Conservation (phyloP, 176 grass and related monocot genomes). For the Echinochloa phyllopogon region DNA sequence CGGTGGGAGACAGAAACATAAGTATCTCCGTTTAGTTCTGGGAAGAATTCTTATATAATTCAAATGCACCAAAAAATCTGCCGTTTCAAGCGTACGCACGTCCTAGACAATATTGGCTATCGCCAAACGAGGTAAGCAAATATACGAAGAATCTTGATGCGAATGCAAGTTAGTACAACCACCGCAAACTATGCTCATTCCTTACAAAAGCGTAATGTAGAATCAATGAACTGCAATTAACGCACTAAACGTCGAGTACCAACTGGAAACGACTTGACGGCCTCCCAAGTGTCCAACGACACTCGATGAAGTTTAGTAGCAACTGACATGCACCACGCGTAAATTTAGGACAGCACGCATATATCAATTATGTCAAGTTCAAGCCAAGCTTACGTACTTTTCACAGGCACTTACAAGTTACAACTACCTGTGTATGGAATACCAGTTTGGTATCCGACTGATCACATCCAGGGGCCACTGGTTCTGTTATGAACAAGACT, state of each 20-base stretch:
- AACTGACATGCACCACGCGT: background rate
- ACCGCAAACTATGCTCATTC: background rate
- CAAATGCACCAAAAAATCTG: background rate
- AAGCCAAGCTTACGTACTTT: background rate
- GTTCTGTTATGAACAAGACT: background rate
- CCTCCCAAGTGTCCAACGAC: background rate
- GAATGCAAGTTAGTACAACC: background rate
- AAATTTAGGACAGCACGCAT: background rate
- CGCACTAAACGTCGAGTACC: background rate
- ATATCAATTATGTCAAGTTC: background rate
- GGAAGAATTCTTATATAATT: background rate
- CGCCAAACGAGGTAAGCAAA: background rate
- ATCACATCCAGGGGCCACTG: conserved; percentile 9
- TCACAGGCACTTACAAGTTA: conserved; percentile 13
- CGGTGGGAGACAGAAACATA: background rate
- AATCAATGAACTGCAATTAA: background rate
- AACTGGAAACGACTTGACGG: background rate
- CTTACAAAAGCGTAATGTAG: background rate
- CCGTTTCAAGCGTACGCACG: background rate
- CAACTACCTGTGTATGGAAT: background rate
- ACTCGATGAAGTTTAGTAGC: background rate
- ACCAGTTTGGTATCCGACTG: conserved; percentile 2
- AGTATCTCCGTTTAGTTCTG: background rate
- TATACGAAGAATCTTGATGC: background rate
- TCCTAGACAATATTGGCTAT: background rate